Evolutionary conservation across 2,329 filamentous ascomycete genomes (phyloP).

Genomic region (Neofusicoccum sp.): DNA sequence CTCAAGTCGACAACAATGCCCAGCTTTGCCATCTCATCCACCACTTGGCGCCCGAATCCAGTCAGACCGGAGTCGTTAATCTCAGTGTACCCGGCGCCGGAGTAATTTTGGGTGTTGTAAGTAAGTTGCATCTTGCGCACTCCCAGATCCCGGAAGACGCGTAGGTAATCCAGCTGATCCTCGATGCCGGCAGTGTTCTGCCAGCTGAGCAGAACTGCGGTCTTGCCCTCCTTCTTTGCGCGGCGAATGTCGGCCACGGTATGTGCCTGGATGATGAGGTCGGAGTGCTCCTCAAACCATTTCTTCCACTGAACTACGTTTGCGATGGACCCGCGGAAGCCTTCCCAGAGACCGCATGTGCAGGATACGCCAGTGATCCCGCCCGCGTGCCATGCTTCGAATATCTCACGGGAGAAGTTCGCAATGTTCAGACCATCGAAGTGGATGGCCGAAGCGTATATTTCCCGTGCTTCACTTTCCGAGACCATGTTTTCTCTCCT

Average conservation of each 20-base stretch:
- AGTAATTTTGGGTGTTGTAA: conserved; percentile 49
- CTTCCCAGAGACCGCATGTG: conserved; percentile 46
- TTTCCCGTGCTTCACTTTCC: conserved; percentile 40
- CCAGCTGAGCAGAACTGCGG: conserved; percentile 45
- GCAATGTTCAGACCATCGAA: conserved; percentile 48
- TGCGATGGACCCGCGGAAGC: conserved; percentile 41
- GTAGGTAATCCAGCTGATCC: conserved; percentile 42
- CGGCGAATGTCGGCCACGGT: conserved; percentile 41
- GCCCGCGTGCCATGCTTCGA: conserved; percentile 41
- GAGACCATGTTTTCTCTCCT: conserved; percentile 34
- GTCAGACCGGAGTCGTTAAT: conserved; percentile 41
- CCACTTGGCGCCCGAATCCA: conserved; percentile 39
- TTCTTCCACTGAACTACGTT: conserved; percentile 48
- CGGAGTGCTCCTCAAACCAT: conserved; percentile 46
- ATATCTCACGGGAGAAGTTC: conserved; percentile 45
- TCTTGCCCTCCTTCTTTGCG: conserved; percentile 41
- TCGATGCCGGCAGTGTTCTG: conserved; percentile 48
- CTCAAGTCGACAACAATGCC: conserved; percentile 43
- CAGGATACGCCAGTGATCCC: conserved; percentile 47
- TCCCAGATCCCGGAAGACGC: conserved; percentile 45
- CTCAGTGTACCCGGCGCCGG: conserved; percentile 45
- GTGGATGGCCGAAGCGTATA: conserved; percentile 42
- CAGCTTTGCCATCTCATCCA: conserved; percentile 39
- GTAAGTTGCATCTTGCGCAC: conserved; percentile 49
- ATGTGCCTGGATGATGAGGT: conserved; percentile 45